These are phyloP conservation scores for Fusarium anguioides DNA, from an alignment of 2,329 filamentous ascomycete genomes.

Conservation along the genomic window DNA sequence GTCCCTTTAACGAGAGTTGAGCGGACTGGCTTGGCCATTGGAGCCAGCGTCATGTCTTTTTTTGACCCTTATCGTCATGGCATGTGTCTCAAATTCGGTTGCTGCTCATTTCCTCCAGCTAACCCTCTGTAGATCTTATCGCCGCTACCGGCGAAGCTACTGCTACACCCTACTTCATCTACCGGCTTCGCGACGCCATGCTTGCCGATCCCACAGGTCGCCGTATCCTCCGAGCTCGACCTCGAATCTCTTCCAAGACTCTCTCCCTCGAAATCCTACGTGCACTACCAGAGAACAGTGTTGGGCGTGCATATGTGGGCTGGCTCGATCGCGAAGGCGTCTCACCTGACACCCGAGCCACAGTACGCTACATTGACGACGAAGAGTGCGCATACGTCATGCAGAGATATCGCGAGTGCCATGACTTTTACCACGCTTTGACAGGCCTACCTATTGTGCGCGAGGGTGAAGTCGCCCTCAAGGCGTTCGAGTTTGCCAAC, in stretches of 20 bases:
- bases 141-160: conserved; percentile 95
- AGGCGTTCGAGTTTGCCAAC: conserved; percentile 97
- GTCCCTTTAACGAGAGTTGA: conserved; percentile 86
- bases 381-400: conserved; percentile 98
- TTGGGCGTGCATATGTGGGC: conserved; percentile 83
- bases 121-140: conserved; percentile 76
- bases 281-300: conserved; percentile 74
- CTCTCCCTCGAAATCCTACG: conserved; percentile 76
- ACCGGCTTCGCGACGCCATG: conserved; percentile 92
- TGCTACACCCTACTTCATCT: conserved; percentile 93
- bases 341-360: conserved; percentile 85
- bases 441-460: conserved; percentile 89
- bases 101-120: not conserved
- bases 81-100: conserved; percentile 47
- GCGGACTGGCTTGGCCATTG: conserved; percentile 75
- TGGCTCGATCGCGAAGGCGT: conserved; percentile 98
- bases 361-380: conserved; percentile 91
- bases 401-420: conserved; percentile 96
- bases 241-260: conserved; percentile 84
- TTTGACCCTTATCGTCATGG: conserved; percentile 84
- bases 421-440: conserved; percentile 97
- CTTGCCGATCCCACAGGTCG: conserved; percentile 84
- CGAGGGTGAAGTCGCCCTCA: conserved; percentile 98
- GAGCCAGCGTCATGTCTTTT: conserved; percentile 71
- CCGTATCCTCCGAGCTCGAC: conserved; percentile 88